phyloP scores from a whole-genome alignment of 148 eudicot genomes.

The Diospyros lotus region DNA sequence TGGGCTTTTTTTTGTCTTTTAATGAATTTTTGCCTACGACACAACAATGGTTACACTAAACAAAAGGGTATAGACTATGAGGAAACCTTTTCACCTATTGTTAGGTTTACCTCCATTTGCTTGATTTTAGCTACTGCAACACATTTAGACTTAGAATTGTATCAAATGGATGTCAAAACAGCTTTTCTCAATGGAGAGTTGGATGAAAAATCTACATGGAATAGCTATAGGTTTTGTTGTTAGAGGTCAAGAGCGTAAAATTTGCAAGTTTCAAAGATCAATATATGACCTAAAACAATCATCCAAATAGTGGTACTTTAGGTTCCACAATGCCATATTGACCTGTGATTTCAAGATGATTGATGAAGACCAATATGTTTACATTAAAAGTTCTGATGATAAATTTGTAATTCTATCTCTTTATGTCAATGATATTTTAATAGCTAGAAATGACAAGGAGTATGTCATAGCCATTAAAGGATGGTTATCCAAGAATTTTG shows the following conservation, averaged over 20 bases:
- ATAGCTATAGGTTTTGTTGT: neutral
- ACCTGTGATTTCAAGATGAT: neutral
- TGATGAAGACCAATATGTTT: conserved; percentile 1
- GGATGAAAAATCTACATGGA: conserved; percentile 8
- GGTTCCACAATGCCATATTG: neutral
- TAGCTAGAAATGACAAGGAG: neutral
- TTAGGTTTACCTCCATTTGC: neutral
- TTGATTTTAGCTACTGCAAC: neutral
- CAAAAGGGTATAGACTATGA: neutral
- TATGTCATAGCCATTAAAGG: neutral
- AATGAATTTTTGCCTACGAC: no score
- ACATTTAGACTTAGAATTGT: neutral
- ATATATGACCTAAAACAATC: conserved; percentile 5
- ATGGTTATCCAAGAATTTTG: neutral
- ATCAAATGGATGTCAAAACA: conserved; percentile 10
- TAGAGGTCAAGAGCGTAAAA: neutral
- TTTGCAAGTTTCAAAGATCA: neutral
- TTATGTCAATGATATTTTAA: neutral
- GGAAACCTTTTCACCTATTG: conserved; percentile 2
- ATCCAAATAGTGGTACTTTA: conserved; percentile 4
- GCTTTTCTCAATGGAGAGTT: conserved; percentile 12
- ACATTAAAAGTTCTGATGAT: neutral
- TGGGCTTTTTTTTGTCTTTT: no score
- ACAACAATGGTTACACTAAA: no score
- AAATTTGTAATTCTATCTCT: neutral